phyloP scores from a whole-genome alignment of 805 yeast genomes.

The Starmerella stigmatis region DNA sequence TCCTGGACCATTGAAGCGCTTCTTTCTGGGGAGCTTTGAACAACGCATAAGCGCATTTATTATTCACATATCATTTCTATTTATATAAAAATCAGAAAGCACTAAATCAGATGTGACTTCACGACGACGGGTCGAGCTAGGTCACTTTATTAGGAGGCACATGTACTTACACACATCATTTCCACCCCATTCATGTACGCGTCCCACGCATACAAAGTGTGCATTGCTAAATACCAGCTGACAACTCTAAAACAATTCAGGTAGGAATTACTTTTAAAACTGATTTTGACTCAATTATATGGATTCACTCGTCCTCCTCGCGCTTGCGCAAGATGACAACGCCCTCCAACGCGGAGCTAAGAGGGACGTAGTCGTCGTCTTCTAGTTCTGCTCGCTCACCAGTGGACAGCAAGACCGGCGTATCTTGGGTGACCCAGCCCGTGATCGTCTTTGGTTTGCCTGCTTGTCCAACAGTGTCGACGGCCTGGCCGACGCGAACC shows the following conservation, averaged over 20 bases:
- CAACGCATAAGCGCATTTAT: background rate
- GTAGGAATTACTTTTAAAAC: no score
- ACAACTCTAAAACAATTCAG: no score
- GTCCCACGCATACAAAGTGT: no score
- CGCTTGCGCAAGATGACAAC: conserved; percentile 74
- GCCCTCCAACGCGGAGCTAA: conserved; percentile 79
- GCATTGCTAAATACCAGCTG: no score
- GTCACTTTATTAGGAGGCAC: no score
- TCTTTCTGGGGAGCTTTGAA: conserved; percentile 32
- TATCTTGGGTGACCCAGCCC: conserved; percentile 98
- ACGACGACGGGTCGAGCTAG: no score
- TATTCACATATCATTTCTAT: background rate
- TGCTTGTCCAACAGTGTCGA: conserved; percentile 97
- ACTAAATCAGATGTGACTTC: no score
- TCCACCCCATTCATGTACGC: no score
- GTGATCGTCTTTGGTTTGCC: conserved; percentile 98
- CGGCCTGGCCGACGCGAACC: conserved; percentile 98
- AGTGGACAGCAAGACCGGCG: conserved; percentile 85
- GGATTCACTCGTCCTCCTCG: conserved; percentile 2
- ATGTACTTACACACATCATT: no score
- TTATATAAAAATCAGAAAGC: background rate
- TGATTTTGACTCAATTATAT: no score
- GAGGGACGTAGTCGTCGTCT: conserved; percentile 79
- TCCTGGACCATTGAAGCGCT: conserved; percentile 34
- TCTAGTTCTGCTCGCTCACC: conserved; percentile 98